Conservation (phyloP, 140 eudicot genomes). For the Bidens hawaiensis region DNA sequence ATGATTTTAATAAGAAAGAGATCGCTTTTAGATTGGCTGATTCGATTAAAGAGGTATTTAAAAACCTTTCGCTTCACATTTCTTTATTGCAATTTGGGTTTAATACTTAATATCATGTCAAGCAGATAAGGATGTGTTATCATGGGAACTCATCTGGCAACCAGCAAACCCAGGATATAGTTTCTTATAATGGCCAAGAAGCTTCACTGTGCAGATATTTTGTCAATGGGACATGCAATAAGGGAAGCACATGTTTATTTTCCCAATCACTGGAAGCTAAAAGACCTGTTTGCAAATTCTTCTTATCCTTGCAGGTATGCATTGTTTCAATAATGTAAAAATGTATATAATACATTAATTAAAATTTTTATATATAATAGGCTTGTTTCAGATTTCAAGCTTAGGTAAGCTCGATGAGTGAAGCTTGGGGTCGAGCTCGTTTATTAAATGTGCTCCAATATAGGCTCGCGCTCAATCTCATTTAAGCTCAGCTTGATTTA, state of each 20-base stretch:
- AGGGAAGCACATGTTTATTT: slow-evolving; percentile 60
- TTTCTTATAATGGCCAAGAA: slow-evolving; percentile 9
- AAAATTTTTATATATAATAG: no score
- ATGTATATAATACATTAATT: no score
- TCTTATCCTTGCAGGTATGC: slow-evolving; percentile 72
- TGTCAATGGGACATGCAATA: slow-evolving; percentile 62
- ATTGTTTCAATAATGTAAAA: no score
- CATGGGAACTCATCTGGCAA: slow-evolving; percentile 32
- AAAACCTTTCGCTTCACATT: background rate
- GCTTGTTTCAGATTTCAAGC: no score
- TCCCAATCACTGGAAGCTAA: slow-evolving; percentile 65
- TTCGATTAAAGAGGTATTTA: slow-evolving; percentile 61
- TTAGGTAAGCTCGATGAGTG: no score
- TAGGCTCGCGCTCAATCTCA: no score
- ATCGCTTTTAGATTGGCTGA: slow-evolving; percentile 54
- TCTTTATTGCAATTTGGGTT: no score
- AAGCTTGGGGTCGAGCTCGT: no score
- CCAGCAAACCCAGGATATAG: slow-evolving; percentile 12
- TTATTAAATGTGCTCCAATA: no score
- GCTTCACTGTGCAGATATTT: slow-evolving; percentile 52
- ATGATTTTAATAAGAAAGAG: slow-evolving; percentile 38
- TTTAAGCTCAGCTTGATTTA: no score
- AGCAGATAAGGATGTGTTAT: slow-evolving; percentile 55
- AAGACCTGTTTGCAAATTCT: slow-evolving; percentile 67
- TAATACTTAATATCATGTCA: no score